Evolutionary conservation across 2,329 filamentous ascomycete species (phyloP).

Genomic region (Fusarium staphyleae): DNA sequence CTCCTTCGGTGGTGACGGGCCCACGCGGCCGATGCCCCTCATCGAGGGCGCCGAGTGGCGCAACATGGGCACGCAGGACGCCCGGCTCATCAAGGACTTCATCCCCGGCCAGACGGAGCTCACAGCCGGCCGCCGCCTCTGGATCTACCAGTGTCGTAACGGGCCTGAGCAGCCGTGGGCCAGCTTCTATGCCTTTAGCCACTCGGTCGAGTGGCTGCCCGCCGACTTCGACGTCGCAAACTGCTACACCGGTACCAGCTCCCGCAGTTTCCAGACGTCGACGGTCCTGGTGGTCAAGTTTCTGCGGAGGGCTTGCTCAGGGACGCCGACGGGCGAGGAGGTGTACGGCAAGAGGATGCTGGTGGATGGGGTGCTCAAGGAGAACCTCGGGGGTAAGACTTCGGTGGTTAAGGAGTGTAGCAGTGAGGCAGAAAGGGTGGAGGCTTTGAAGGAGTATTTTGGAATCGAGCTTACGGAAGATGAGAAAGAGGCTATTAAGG

Average conservation of each 20-base stretch:
- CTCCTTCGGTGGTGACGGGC: slow-evolving; percentile 69
- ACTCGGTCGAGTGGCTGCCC: slow-evolving; percentile 65
- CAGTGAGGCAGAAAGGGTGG: slow-evolving; percentile 62
- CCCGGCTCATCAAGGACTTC: slow-evolving; percentile 59
- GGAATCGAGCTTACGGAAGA: slow-evolving; percentile 58
- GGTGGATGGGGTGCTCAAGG: slow-evolving; percentile 59
- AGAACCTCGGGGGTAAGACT: slow-evolving; percentile 58
- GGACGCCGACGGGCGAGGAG: slow-evolving; percentile 51
- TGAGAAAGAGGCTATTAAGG: slow-evolving; percentile 59
- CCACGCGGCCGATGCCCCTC: slow-evolving; percentile 64
- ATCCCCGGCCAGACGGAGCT: slow-evolving; percentile 55
- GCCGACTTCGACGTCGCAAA: slow-evolving; percentile 69
- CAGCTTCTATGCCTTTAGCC: slow-evolving; percentile 69
- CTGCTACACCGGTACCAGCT: slow-evolving; percentile 59
- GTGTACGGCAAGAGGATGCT: slow-evolving; percentile 63
- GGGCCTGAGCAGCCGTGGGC: slow-evolving; percentile 59
- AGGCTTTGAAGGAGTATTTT: slow-evolving; percentile 59
- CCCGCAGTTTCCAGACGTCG: slow-evolving; percentile 61
- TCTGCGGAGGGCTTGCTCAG: slow-evolving; percentile 52
- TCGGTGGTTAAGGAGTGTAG: slow-evolving; percentile 54
- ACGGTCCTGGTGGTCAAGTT: slow-evolving; percentile 62
- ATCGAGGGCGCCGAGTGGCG: slow-evolving; percentile 50
- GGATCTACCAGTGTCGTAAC: slow-evolving; percentile 69
- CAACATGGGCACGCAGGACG: slow-evolving; percentile 63
- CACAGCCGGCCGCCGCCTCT: slow-evolving; percentile 55